Percentiles rank a stretch among this genome's conserved stretches.
These are phyloP conservation scores for Vitis riparia DNA, from an alignment of 164 flowering plant species.

Conservation along the genomic window DNA sequence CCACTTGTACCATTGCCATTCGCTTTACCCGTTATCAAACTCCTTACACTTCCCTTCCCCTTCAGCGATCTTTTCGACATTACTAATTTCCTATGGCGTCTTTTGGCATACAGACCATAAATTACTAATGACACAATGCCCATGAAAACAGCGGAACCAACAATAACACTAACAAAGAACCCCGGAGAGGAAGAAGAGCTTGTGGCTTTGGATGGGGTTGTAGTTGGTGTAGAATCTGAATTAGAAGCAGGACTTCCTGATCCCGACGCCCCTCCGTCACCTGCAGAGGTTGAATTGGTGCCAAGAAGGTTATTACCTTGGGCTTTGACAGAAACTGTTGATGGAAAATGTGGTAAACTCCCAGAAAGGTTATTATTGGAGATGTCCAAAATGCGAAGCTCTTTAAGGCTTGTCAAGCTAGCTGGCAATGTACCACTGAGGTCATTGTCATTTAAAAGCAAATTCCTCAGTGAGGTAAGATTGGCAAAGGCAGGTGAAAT, in stretches of 20 bases:
- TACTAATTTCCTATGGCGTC: slow-evolving; percentile 5
- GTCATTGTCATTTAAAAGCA: slow-evolving; percentile 50
- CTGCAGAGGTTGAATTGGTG: slow-evolving; percentile 2
- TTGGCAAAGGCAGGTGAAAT: slow-evolving; percentile 57
- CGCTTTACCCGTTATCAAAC: background rate
- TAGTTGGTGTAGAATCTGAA: background rate
- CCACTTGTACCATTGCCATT: slow-evolving; percentile 27
- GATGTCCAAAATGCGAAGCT: slow-evolving; percentile 47
- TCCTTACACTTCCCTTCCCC: slow-evolving; percentile 14
- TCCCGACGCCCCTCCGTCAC: too few relatives aligned
- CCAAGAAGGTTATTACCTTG: slow-evolving; percentile 46
- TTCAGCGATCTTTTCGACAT: slow-evolving; percentile 9
- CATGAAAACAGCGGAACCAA: slow-evolving; percentile 15
- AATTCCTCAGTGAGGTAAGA: slow-evolving; percentile 36
- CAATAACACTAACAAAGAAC: slow-evolving; percentile 18
- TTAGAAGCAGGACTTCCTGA: too few relatives aligned
- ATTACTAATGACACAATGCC: slow-evolving; percentile 5
- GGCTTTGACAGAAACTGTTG: slow-evolving; percentile 26
- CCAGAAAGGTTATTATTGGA: slow-evolving; percentile 61
- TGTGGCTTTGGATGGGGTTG: background rate
- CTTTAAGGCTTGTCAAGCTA: slow-evolving; percentile 29
- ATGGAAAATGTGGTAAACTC: slow-evolving; percentile 30
- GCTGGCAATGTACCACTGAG: slow-evolving; percentile 50
- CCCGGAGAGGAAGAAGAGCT: slow-evolving; percentile 4
- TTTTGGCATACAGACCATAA: slow-evolving; percentile 16